Evolutionary conservation across 257 asterid species (phyloP).

Genomic region (Solanum pennellii): DNA sequence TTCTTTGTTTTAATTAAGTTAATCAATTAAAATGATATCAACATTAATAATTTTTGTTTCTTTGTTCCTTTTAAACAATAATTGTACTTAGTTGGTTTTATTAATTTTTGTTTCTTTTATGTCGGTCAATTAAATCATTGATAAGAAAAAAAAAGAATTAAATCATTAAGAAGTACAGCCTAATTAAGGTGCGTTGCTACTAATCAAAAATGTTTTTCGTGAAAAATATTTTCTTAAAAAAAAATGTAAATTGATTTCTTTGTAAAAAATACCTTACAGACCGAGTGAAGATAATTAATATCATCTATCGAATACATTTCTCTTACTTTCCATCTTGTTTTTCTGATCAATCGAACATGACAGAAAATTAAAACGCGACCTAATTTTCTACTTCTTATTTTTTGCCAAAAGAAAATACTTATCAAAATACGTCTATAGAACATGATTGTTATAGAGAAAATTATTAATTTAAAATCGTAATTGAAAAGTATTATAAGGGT

Average conservation of each 20-base stretch:
- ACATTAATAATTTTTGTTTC: not conserved
- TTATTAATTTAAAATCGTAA: not conserved
- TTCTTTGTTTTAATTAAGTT: not conserved
- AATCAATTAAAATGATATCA: not conserved
- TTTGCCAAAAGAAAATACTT: no score
- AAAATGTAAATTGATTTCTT: no score
- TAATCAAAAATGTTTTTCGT: no score
- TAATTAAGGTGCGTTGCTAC: not conserved
- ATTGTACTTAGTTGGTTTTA: not conserved
- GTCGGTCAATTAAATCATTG: not conserved
- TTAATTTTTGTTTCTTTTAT: not conserved
- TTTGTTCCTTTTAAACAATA: not conserved
- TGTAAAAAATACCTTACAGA: not conserved
- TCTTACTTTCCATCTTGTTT: not conserved
- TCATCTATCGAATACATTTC: no score
- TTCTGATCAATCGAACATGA: no score
- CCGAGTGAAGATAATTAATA: no score
- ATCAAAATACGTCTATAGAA: no score
- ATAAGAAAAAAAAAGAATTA: not conserved
- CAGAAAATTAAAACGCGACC: no score
- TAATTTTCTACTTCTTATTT: not conserved
- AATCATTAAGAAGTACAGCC: not conserved
- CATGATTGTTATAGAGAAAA: not conserved
- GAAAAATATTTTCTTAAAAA: no score
- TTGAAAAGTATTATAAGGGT: not conserved